Evolutionary conservation across 768 basidiomycete species (phyloP).

Genomic region (Serendipita vermifera): DNA sequence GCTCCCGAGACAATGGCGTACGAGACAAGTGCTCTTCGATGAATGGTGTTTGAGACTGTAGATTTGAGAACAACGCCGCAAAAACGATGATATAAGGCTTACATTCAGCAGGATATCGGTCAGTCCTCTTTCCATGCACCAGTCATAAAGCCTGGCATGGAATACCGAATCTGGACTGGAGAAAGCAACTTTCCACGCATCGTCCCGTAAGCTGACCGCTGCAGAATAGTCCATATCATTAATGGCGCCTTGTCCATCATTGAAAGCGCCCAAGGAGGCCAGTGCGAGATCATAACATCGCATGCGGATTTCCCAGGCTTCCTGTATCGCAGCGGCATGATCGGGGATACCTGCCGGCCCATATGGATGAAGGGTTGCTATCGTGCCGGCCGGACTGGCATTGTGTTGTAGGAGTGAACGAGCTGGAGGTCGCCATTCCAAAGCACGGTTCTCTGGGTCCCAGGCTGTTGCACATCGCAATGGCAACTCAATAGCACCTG

Average conservation of each 20-base stretch:
- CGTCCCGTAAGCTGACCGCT: constrained; percentile 28
- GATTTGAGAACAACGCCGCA: constrained; percentile 6
- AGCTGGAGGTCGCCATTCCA: constrained; percentile 30
- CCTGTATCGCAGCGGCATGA: constrained; percentile 40
- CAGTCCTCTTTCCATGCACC: constrained; percentile 67
- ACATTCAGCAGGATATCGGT: constrained; percentile 89
- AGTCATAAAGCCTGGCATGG: constrained; percentile 88
- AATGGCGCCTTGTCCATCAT: constrained; percentile 37
- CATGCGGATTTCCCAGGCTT: constrained; percentile 46
- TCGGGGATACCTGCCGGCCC: constrained; percentile 52
- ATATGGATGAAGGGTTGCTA: constrained; percentile 26
- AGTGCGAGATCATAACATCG: constrained; percentile 75
- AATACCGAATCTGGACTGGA: constrained; percentile 82
- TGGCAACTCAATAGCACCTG: constrained; percentile 78
- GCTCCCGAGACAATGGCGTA: constrained; percentile 66
- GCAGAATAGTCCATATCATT: constrained; percentile 19
- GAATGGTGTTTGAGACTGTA: constrained; percentile 71
- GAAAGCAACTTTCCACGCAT: constrained; percentile 79
- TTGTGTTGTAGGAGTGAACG: neutral
- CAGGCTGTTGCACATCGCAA: constrained; percentile 66
- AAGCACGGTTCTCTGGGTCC: constrained; percentile 62
- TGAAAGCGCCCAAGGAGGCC: constrained; percentile 68
- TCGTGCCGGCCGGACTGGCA: neutral
- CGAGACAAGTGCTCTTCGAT: constrained; percentile 78
- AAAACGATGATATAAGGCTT: too few relatives aligned